Percentiles rank a stretch among this genome's conserved stretches.
These are phyloP conservation scores for Platanthera guangdongensis DNA, from an alignment of 106 monocot species.

Conservation along the genomic window DNA sequence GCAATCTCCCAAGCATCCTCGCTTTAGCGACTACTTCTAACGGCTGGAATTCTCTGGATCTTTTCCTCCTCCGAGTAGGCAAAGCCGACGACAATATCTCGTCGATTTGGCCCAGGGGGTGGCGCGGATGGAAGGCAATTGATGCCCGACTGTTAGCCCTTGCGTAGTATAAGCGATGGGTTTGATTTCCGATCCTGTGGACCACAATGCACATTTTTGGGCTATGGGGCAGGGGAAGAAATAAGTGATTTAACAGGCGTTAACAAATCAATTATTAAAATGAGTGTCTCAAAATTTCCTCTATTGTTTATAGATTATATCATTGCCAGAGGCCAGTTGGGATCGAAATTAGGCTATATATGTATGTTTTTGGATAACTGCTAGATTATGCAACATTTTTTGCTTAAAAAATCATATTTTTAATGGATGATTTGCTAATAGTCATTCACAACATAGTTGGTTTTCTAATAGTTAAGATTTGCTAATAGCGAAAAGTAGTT, in stretches of 20 bases:
- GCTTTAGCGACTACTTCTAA: not conserved
- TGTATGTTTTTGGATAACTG: too few relatives aligned
- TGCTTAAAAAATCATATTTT: not conserved
- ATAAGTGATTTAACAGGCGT: too few relatives aligned
- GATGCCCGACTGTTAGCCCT: not conserved
- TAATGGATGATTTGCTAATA: too few relatives aligned
- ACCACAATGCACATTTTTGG: not conserved
- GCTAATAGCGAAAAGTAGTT: too few relatives aligned
- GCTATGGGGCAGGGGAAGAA: not conserved
- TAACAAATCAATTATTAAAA: too few relatives aligned
- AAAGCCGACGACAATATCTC: not conserved
- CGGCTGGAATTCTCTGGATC: not conserved
- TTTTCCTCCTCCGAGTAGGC: not conserved
- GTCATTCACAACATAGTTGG: too few relatives aligned
- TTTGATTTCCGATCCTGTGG: not conserved
- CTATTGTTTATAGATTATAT: too few relatives aligned
- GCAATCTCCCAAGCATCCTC: not conserved
- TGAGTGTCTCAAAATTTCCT: too few relatives aligned
- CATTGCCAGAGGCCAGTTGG: too few relatives aligned
- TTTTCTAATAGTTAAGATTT: too few relatives aligned
- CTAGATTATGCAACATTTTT: not conserved
- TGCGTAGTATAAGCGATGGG: not conserved
- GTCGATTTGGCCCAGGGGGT: not conserved
- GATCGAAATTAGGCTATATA: too few relatives aligned
- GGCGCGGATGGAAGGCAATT: not conserved